Percentiles rank a stretch among this genome's conserved stretches.
Evolutionary conservation across 192 early-diverging fungal genomes (phyloP).

Genomic region (Paraglomus occultum): DNA sequence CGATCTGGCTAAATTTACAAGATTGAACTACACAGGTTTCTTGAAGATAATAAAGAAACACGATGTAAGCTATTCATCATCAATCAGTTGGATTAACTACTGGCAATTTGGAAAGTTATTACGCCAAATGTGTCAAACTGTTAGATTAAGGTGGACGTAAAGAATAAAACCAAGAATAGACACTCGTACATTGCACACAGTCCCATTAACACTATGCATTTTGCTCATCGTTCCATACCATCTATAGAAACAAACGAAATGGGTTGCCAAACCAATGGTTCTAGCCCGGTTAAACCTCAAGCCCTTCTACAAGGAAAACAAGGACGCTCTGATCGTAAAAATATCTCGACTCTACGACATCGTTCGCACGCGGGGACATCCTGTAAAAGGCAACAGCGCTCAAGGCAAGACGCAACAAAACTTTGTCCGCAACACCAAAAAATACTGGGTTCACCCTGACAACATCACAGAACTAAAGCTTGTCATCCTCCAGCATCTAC

Average conservation of each 20-base stretch:
- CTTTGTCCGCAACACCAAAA: constrained; percentile 93
- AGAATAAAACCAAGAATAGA: background rate
- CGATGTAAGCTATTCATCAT: constrained; percentile 57
- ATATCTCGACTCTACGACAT: constrained; percentile 83
- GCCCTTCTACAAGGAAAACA: constrained; percentile 85
- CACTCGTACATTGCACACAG: constrained; percentile 35
- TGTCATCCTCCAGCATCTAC: constrained; percentile 89
- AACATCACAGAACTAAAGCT: constrained; percentile 96
- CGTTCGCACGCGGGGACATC: constrained; percentile 72
- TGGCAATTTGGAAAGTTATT: background rate
- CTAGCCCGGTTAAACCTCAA: constrained; percentile 77
- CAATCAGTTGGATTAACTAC: background rate
- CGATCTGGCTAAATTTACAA: constrained; percentile 79
- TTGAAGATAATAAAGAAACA: constrained; percentile 99
- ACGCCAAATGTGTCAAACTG: background rate
- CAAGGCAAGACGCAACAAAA: constrained; percentile 58
- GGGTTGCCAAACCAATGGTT: constrained; percentile 79
- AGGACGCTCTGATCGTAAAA: constrained; percentile 84
- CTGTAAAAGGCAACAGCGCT: constrained; percentile 52
- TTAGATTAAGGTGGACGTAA: background rate
- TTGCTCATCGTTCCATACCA: background rate
- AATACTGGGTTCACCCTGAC: constrained; percentile 99
- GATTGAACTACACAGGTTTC: constrained; percentile 84
- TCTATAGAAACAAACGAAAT: constrained; percentile 81
- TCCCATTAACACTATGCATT: background rate